Base-by-base conservation (phyloP, 306 rosid species). In the Sphenostylis stenocarpa region DNA sequence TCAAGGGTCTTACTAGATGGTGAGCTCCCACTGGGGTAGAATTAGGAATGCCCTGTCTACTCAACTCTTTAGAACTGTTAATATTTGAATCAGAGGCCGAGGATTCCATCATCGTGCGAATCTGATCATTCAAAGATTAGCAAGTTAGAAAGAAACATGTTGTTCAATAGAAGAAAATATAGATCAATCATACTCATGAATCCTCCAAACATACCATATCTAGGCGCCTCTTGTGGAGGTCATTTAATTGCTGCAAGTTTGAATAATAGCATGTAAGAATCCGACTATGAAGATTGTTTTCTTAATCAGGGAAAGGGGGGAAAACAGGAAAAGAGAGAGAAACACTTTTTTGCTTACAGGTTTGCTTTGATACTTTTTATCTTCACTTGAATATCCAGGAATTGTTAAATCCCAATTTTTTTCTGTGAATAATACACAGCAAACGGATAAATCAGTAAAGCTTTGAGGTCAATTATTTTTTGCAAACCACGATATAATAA, bases 341-440 rank as follows among this genome's bases (percentile, higher is more conserved):
- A n/a, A 52, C 4, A 2, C 57, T 82, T 58, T 44, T 39, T 47
- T 76, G 62, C 99, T 87, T 80, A 92, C 98, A 67, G 86, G 78
- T 86, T 80, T 92, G 81, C 78, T 88, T 70, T 84, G 92, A 82
- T 67, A 7, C 88, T 89, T 96, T 87, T 86, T 81, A 77, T 92
- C 98, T 76, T 96, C 98, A 76, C 87, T 89, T 56, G 96, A 89
- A 85, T 91, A 96, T 73, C 94, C 98, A 1, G 99, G 96, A 84
- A 96, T 44, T n/a, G 86, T 86, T 87, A 91, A 77, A 63, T 86
- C 82, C 93, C 96, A 96, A 79, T 91, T 91, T 79, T 91, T 91
- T 87, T 96, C 99, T 96, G 28, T 26, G 98, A 85, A 85, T 23
- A 71, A 43, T 76, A 53, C 80, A 81, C 23, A 2, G 68, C 29